Conservation (phyloP, 2,329 filamentous ascomycete genomes). For the Cytospora schulzeri region DNA sequence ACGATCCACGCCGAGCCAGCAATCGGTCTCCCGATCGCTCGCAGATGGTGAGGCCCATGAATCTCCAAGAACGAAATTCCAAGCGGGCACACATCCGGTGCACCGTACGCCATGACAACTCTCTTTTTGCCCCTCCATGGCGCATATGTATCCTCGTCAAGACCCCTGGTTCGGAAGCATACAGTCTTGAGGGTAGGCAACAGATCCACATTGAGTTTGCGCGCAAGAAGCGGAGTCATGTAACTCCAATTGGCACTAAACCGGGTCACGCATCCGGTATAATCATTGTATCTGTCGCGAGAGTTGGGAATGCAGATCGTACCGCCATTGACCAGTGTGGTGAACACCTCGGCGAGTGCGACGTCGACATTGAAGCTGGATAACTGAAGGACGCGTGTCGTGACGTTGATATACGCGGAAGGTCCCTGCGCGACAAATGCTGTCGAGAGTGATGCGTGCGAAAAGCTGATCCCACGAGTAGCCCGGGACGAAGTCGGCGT, state of each 20-base stretch:
- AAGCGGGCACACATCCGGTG: conserved; percentile 53
- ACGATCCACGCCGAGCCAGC: conserved; percentile 55
- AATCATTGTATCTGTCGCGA: conserved; percentile 50
- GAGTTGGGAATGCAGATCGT: conserved; percentile 61
- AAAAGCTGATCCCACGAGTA: conserved; percentile 64
- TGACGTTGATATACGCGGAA: conserved; percentile 50
- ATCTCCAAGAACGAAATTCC: conserved; percentile 53
- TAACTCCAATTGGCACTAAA: conserved; percentile 56
- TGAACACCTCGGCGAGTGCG: conserved; percentile 55
- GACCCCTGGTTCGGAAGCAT: conserved; percentile 51
- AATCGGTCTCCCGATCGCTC: conserved; percentile 50
- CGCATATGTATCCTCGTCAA: conserved; percentile 51
- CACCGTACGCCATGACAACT: conserved; percentile 54
- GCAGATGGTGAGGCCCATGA: conserved; percentile 39
- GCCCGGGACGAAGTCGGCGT: conserved; percentile 58
- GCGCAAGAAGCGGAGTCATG: conserved; percentile 61
- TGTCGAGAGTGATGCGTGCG: conserved; percentile 60
- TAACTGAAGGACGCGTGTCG: conserved; percentile 60
- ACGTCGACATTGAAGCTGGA: conserved; percentile 60
- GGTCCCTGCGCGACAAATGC: conserved; percentile 53
- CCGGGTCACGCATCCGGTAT: conserved; percentile 51
- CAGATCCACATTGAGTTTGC: conserved; percentile 42
- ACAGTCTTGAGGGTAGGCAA: conserved; percentile 44
- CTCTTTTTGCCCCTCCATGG: conserved; percentile 50
- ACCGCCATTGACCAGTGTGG: conserved; percentile 57